A percentile compares a stretch with the other conserved stretches of the same genome.
Conservation (phyloP, 1,284 basidiomycete species). For the Leccinum griseonigrum region DNA sequence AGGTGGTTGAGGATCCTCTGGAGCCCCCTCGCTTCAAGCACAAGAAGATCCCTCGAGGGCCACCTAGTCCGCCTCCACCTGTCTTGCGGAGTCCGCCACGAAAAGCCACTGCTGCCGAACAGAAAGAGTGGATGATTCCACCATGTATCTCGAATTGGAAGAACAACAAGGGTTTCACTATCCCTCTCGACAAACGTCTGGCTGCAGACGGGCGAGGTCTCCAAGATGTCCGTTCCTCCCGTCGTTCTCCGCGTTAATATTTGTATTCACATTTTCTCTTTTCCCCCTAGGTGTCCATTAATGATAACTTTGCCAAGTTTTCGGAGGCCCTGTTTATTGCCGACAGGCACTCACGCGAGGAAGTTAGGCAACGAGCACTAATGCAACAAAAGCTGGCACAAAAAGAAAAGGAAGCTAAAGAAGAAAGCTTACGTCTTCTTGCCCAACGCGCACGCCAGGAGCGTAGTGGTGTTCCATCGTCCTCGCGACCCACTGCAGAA, state of each 20-base stretch:
- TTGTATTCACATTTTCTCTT: constrained; percentile 9
- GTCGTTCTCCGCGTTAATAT: not conserved
- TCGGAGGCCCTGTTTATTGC: constrained; percentile 95
- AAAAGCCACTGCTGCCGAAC: constrained; percentile 94
- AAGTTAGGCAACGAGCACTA: constrained; percentile 91
- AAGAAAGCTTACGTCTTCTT: constrained; percentile 91
- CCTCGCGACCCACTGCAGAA: constrained; percentile 54
- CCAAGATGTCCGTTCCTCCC: constrained; percentile 79
- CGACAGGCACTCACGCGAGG: constrained; percentile 97
- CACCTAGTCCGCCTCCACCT: constrained; percentile 96
- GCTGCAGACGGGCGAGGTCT: constrained; percentile 97
- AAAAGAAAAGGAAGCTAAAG: constrained; percentile 95
- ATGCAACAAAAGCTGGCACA: constrained; percentile 99
- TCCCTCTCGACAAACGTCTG: constrained; percentile 96
- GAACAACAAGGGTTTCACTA: constrained; percentile 99
- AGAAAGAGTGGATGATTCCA: constrained; percentile 99
- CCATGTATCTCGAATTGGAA: constrained; percentile 99
- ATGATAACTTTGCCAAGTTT: constrained; percentile 99
- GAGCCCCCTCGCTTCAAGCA: constrained; percentile 98
- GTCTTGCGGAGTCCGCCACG: constrained; percentile 94
- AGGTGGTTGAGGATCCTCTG: constrained; percentile 94
- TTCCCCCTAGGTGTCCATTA: constrained; percentile 80
- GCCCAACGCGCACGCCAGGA: constrained; percentile 96
- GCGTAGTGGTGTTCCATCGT: constrained; percentile 70
- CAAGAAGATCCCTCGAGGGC: constrained; percentile 96